phyloP scores from a whole-genome alignment of 345 rosid genomes.

The Eucalyptus shirleyi region DNA sequence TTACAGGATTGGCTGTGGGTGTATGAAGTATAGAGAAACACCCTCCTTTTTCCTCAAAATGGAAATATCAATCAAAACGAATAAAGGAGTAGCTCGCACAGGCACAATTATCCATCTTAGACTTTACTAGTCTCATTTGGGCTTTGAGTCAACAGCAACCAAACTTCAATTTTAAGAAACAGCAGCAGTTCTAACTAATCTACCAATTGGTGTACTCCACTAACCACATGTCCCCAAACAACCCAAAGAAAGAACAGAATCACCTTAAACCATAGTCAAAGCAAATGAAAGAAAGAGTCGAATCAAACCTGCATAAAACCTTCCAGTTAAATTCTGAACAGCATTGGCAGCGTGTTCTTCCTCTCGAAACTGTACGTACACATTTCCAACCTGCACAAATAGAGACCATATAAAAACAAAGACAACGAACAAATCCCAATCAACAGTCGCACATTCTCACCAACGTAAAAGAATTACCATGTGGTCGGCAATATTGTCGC shows the following conservation, averaged over 20 bases:
- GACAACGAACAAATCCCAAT: not conserved
- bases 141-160: not conserved
- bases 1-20: not conserved
- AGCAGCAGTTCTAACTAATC: not conserved
- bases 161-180: not conserved
- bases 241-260: not conserved
- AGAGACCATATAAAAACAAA: not conserved
- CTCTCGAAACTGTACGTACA: constrained; percentile 47
- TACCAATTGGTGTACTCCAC: not conserved
- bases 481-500: constrained; percentile 51
- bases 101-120: not conserved
- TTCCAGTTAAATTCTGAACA: constrained; percentile 23
- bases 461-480: constrained; percentile 10
- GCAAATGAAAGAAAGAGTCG: not conserved
- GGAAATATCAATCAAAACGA: not conserved
- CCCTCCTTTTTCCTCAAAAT: not conserved
- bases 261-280: not conserved
- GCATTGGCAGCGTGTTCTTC: constrained; percentile 54
- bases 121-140: not conserved
- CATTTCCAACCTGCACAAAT: constrained; percentile 40
- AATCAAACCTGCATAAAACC: constrained; percentile 34
- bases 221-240: not conserved
- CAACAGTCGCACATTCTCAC: not conserved
- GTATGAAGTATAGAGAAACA: not conserved
- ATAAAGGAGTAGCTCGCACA: not conserved